phyloP scores from a whole-genome alignment of 73 alveolate genomes.

The Paramecium sexaurelia region DNA sequence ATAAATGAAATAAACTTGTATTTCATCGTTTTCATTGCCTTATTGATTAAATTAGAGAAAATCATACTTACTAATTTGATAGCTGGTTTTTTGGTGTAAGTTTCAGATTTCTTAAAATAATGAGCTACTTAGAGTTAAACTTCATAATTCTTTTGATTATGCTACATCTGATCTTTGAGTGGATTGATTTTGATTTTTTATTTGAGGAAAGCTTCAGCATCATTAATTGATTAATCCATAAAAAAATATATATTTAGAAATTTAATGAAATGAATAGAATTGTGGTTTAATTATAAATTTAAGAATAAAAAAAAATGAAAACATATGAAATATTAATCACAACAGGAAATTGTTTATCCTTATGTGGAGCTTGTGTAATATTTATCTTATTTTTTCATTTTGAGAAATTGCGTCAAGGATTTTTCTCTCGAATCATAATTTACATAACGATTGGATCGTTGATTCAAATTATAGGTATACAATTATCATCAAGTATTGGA shows the following conservation, averaged over 20 bases:
- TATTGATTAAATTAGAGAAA: not conserved
- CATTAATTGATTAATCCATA: constrained; percentile 3
- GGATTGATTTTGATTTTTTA: not conserved
- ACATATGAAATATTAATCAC: not conserved
- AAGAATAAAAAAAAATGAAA: not conserved
- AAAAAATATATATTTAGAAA: not conserved
- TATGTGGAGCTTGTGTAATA: not conserved
- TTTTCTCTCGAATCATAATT: not conserved
- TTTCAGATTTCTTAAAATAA: not conserved
- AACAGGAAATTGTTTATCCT: not conserved
- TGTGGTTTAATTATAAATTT: not conserved
- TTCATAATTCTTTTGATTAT: not conserved
- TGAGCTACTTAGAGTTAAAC: not conserved
- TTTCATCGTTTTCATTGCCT: constrained; percentile 42
- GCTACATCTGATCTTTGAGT: not conserved
- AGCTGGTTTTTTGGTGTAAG: not conserved
- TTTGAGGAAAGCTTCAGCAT: not conserved
- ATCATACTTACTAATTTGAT: constrained; percentile 7
- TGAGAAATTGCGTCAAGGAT: not conserved
- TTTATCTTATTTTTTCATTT: not conserved
- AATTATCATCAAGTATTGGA: not conserved
- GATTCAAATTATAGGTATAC: not conserved
- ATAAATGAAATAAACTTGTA: not conserved
- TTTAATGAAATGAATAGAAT: not conserved
- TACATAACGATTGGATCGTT: not conserved